Evolutionary conservation across 2,329 filamentous ascomycete genomes (phyloP).

Genomic region (Colletotrichum spinosum): DNA sequence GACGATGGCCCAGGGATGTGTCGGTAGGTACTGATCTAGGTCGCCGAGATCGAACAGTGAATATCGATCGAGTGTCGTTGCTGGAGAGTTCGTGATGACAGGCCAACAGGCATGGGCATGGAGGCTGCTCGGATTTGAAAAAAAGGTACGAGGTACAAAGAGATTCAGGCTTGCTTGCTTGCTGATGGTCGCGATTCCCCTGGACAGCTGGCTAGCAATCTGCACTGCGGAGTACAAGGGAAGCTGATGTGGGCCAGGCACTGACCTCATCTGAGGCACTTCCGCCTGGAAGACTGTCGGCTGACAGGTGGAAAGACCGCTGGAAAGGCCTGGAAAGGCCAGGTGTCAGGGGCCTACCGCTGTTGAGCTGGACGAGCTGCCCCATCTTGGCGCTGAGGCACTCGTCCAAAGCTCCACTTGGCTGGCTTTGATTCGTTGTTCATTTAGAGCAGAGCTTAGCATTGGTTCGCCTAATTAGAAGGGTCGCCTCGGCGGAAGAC

Average conservation of each 20-base stretch:
- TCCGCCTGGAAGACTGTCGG: too few relatives aligned
- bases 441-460: too few relatives aligned
- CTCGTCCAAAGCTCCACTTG: not conserved
- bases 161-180: conserved; percentile 6
- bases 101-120: not conserved
- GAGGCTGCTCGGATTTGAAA: not conserved
- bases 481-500: conserved; percentile 15
- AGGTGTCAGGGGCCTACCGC: too few relatives aligned
- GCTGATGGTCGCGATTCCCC: conserved; percentile 29
- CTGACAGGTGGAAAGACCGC: too few relatives aligned
- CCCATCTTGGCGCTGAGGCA: conserved; percentile 21
- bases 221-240: not conserved
- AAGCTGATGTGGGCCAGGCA: conserved; percentile 37
- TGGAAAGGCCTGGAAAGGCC: too few relatives aligned
- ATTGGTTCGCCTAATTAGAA: not conserved
- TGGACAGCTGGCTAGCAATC: conserved; percentile 32
- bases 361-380: not conserved
- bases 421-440: conserved; percentile 11
- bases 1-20: not conserved
- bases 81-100: conserved; percentile 7
- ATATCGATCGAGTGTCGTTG: conserved; percentile 7
- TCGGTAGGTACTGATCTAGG: not conserved
- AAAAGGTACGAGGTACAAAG: not conserved
- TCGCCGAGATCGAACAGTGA: not conserved
- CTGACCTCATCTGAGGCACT: conserved; percentile 34